Evolutionary conservation across 805 yeast genomes (phyloP).

Genomic region (Metschnikowia arizonensis): DNA sequence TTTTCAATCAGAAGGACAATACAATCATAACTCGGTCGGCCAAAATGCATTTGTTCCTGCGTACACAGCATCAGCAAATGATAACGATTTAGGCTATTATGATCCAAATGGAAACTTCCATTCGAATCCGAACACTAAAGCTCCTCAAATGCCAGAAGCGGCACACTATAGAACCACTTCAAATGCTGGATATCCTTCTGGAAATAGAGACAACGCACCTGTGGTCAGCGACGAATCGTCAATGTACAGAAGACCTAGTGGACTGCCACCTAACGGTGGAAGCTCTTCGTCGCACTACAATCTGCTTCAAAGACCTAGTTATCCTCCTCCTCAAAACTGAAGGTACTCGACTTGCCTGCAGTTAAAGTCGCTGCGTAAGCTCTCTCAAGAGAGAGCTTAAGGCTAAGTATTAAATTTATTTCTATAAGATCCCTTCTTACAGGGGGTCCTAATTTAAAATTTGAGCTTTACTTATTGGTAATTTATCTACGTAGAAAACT

Average conservation of each 20-base stretch:
- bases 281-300: background rate
- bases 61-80: constrained; percentile 63
- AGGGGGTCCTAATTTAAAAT: background rate
- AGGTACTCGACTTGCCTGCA: background rate
- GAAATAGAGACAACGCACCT: background rate
- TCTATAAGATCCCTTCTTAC: background rate
- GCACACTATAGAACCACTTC: constrained; percentile 16
- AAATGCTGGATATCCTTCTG: constrained; percentile 13
- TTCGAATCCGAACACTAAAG: constrained; percentile 19
- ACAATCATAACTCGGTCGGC: constrained; percentile 39
- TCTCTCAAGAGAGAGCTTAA: background rate
- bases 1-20: constrained; percentile 58
- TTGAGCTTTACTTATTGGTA: background rate
- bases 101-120: constrained; percentile 52
- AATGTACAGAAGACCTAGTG: constrained; percentile 11
- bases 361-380: background rate
- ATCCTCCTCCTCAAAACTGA: constrained; percentile 5
- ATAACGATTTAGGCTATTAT: constrained; percentile 74
- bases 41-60: constrained; percentile 56
- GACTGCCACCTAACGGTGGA: constrained; percentile 10
- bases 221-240: constrained; percentile 4
- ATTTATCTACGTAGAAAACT: background rate
- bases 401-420: background rate
- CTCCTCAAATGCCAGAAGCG: constrained; percentile 14
- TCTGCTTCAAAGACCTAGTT: constrained; percentile 1